These are phyloP conservation scores for Gossypium davidsonii DNA, from an alignment of 441 rosid species.

Conservation along the genomic window DNA sequence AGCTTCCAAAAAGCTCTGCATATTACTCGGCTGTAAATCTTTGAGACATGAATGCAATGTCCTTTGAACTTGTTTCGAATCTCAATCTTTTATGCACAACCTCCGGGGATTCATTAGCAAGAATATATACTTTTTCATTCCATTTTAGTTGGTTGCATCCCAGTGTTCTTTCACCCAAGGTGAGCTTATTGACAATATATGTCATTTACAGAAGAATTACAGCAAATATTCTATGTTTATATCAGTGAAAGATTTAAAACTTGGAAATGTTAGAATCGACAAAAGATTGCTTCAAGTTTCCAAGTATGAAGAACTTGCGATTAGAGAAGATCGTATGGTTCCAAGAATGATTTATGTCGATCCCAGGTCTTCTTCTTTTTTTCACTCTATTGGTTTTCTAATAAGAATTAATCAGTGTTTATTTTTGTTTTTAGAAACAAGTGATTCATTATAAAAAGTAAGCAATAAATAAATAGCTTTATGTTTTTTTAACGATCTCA, in stretches of 20 bases:
- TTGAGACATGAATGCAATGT: not conserved
- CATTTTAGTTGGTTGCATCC: not conserved
- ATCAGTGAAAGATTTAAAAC: not conserved
- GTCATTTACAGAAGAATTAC: not conserved
- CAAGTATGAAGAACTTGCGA: not conserved
- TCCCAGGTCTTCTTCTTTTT: not conserved
- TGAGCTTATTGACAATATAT: constrained; percentile 3
- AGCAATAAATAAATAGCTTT: no score
- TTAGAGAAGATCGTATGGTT: constrained; percentile 6
- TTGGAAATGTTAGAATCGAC: not conserved
- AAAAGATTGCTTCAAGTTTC: not conserved
- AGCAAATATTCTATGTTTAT: constrained; percentile 5
- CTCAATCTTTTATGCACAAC: not conserved
- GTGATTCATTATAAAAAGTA: no score
- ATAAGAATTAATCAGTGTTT: no score
- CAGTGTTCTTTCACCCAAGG: not conserved
- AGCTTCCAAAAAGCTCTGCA: not conserved
- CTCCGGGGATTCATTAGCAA: not conserved
- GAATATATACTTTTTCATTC: not conserved
- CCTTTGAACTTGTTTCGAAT: not conserved
- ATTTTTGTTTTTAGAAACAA: no score
- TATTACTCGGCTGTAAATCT: not conserved
- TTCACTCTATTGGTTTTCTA: no score
- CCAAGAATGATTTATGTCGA: constrained; percentile 1
- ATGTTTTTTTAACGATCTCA: no score